phyloP scores from a whole-genome alignment of 306 rosid genomes.

The Morella rubra region DNA sequence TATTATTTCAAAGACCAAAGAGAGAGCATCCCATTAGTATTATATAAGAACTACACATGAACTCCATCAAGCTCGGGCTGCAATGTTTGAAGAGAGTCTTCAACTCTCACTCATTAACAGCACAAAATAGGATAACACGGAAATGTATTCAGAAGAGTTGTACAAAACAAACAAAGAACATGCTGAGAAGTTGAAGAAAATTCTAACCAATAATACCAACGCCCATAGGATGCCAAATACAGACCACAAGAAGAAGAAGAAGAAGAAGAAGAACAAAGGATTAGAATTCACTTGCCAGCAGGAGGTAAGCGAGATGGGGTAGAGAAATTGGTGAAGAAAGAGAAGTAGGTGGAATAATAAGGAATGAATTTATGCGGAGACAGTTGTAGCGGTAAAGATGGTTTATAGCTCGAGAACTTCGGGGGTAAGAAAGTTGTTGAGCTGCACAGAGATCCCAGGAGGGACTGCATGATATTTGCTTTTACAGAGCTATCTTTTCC shows the following conservation, averaged over 20 bases:
- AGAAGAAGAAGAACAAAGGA: too few species aligned
- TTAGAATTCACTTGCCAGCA: constrained; percentile 33
- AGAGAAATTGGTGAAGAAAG: constrained; percentile 31
- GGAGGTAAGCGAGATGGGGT: constrained; percentile 27
- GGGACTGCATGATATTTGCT: constrained; percentile 46
- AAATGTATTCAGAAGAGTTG: neutral
- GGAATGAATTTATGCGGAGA: constrained; percentile 18
- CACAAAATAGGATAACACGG: neutral
- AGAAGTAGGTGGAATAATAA: constrained; percentile 18
- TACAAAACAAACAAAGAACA: neutral
- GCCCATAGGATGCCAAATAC: neutral
- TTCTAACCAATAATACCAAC: neutral
- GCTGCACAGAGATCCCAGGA: constrained; percentile 42
- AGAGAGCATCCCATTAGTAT: neutral
- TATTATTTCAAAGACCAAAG: neutral
- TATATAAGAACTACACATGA: neutral
- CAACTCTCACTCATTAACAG: neutral
- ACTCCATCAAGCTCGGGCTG: neutral
- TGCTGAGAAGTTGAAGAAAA: neutral
- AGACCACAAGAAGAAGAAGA: too few species aligned
- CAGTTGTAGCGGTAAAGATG: constrained; percentile 5
- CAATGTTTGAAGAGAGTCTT: neutral
- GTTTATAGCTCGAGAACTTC: constrained; percentile 20
- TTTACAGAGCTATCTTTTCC: too few species aligned
- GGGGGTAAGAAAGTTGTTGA: constrained; percentile 20